Conservation (phyloP, 768 basidiomycete species). For the Lanmaoa pseudosensibilis region DNA sequence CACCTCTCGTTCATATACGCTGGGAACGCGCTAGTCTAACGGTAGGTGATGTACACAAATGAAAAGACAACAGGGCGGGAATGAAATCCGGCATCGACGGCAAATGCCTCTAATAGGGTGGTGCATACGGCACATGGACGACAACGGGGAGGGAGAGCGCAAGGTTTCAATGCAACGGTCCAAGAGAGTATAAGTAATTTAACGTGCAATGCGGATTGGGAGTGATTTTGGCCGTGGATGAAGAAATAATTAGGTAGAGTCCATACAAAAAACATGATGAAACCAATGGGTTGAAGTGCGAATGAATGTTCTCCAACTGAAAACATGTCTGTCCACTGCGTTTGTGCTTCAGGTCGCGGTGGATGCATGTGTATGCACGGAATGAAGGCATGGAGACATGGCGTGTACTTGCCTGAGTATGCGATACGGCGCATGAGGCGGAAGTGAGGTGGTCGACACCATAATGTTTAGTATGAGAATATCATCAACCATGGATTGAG, state of each 20-base stretch:
- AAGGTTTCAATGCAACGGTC: conserved; percentile 8
- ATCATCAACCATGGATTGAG: conserved; percentile 91
- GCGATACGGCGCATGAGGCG: conserved; percentile 8
- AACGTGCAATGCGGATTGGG: background rate
- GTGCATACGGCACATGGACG: background rate
- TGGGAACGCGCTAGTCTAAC: background rate
- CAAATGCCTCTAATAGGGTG: conserved; percentile 1
- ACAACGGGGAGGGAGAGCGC: background rate
- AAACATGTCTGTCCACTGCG: conserved; percentile 15
- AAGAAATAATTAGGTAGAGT: conserved; percentile 19
- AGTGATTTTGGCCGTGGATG: conserved; percentile 4
- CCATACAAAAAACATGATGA: background rate
- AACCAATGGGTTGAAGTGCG: background rate
- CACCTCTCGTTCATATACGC: background rate
- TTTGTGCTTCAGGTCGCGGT: background rate
- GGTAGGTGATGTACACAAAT: background rate
- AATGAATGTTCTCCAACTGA: conserved; percentile 1
- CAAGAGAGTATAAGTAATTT: conserved; percentile 11
- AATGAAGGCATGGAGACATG: background rate
- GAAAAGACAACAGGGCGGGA: conserved; percentile 14
- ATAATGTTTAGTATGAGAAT: conserved; percentile 54
- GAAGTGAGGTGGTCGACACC: conserved; percentile 4
- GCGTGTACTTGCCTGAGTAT: background rate
- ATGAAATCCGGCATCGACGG: conserved; percentile 11
- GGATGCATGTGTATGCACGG: background rate